Evolutionary conservation across 495 filamentous ascomycete genomes (phyloP).

Genomic region (Penicillium waksmanii): DNA sequence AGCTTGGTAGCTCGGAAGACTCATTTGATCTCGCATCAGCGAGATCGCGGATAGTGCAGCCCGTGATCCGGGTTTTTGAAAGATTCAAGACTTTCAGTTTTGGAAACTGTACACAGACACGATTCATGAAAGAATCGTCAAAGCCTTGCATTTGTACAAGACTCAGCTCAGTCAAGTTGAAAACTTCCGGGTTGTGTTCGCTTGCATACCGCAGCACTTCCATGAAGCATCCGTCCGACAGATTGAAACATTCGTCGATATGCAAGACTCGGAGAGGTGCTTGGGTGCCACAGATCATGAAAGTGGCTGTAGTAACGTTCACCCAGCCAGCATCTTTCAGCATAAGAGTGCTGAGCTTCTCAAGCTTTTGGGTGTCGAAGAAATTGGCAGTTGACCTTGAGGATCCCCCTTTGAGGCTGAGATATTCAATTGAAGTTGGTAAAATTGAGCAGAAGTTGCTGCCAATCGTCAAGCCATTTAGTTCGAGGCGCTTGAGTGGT

Average conservation of each 20-base stretch:
- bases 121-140: constrained; percentile 24
- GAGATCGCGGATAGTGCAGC: constrained; percentile 37
- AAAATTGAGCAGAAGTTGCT: constrained; percentile 22
- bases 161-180: constrained; percentile 35
- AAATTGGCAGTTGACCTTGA: constrained; percentile 9
- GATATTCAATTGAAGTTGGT: constrained; percentile 36
- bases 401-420: constrained; percentile 36
- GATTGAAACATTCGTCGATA: constrained; percentile 32
- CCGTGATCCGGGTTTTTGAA: constrained; percentile 42
- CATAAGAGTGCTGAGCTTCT: constrained; percentile 38
- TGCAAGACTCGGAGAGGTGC: constrained; percentile 34
- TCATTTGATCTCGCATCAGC: constrained; percentile 26
- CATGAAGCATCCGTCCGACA: constrained; percentile 17
- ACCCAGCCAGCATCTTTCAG: constrained; percentile 36
- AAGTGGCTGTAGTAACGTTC: constrained; percentile 13
- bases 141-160: constrained; percentile 28
- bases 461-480: constrained; percentile 32
- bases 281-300: constrained; percentile 18
- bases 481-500: constrained; percentile 36
- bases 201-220: constrained; percentile 4
- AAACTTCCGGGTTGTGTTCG: constrained; percentile 8
- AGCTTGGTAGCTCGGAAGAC: constrained; percentile 4
- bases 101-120: constrained; percentile 21
- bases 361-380: constrained; percentile 16
- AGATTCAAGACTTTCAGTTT: constrained; percentile 38